Evolutionary conservation across 768 basidiomycete genomes (phyloP).

Genomic region (Coprinellus micaceus): DNA sequence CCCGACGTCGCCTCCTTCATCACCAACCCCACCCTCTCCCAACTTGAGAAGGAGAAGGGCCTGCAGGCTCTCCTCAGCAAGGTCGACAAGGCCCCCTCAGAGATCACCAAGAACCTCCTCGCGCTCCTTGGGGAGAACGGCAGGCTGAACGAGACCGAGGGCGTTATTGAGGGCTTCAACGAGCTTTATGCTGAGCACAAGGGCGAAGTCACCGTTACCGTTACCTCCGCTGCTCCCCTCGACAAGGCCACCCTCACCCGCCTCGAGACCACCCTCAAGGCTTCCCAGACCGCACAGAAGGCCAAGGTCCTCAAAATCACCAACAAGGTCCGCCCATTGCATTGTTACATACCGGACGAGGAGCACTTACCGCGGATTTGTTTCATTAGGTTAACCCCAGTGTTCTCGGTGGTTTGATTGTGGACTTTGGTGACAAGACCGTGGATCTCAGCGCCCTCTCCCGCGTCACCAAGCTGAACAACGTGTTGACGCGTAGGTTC

Average conservation of each 20-base stretch:
- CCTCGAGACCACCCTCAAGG: conserved; percentile 84
- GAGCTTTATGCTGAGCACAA: conserved; percentile 84
- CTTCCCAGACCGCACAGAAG: conserved; percentile 77
- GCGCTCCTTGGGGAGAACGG: conserved; percentile 90
- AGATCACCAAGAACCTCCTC: conserved; percentile 91
- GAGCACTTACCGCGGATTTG: neutral
- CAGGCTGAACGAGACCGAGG: conserved; percentile 75
- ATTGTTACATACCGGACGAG: neutral
- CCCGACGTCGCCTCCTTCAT: conserved; percentile 71
- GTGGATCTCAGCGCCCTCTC: conserved; percentile 94
- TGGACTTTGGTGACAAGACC: conserved; percentile 98
- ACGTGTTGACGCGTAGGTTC: conserved; percentile 72
- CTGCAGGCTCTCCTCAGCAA: conserved; percentile 66
- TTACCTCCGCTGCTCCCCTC: conserved; percentile 84
- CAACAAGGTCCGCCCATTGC: conserved; percentile 68
- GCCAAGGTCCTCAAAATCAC: conserved; percentile 86
- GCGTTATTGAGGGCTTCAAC: conserved; percentile 89
- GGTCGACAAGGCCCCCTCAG: conserved; percentile 70
- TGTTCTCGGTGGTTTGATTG: conserved; percentile 87
- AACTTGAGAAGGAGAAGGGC: conserved; percentile 67
- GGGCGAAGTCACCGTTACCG: conserved; percentile 89
- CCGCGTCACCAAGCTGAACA: conserved; percentile 93
- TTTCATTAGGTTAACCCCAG: conserved; percentile 85
- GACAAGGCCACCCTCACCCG: conserved; percentile 70
- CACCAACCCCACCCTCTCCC: conserved; percentile 86